These are phyloP conservation scores for Acanthamoeba rhysodes DNA, from an alignment of 208 protist genomes.

Conservation along the genomic window DNA sequence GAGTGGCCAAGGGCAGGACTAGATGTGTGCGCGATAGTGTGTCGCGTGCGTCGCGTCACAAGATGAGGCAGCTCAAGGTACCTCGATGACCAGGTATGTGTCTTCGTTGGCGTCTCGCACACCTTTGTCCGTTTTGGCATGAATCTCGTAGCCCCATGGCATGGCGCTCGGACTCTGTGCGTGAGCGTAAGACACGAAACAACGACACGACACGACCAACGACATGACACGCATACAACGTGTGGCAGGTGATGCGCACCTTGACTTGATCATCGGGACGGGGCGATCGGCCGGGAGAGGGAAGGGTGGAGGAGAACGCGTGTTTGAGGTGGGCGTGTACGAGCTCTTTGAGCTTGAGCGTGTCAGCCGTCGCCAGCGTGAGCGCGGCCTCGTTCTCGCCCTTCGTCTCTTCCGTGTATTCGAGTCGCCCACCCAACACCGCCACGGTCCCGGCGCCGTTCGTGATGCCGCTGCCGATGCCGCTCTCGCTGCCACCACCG, in stretches of 20 bases:
- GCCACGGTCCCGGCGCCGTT: background rate
- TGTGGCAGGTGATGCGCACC: too few relatives aligned
- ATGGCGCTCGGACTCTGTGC: too few relatives aligned
- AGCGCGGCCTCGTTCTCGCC: background rate
- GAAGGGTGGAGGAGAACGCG: background rate
- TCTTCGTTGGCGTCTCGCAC: slow-evolving; percentile 55
- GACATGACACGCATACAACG: background rate
- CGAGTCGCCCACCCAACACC: background rate
- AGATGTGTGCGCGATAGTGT: too few relatives aligned
- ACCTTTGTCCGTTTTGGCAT: slow-evolving; percentile 25
- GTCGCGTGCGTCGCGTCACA: background rate
- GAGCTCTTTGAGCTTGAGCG: background rate
- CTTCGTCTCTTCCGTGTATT: background rate
- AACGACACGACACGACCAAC: background rate
- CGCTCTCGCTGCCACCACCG: background rate
- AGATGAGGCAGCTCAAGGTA: background rate
- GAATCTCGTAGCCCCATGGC: background rate
- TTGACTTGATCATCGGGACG: background rate
- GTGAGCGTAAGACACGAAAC: background rate
- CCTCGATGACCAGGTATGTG: slow-evolving; percentile 40
- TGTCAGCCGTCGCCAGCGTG: slow-evolving; percentile 2
- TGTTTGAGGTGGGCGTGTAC: background rate
- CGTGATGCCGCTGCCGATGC: background rate
- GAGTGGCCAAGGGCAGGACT: background rate
- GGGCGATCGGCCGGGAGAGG: background rate